phyloP scores from a whole-genome alignment of 331 rosid genomes.

The Dryas integrifolia region DNA sequence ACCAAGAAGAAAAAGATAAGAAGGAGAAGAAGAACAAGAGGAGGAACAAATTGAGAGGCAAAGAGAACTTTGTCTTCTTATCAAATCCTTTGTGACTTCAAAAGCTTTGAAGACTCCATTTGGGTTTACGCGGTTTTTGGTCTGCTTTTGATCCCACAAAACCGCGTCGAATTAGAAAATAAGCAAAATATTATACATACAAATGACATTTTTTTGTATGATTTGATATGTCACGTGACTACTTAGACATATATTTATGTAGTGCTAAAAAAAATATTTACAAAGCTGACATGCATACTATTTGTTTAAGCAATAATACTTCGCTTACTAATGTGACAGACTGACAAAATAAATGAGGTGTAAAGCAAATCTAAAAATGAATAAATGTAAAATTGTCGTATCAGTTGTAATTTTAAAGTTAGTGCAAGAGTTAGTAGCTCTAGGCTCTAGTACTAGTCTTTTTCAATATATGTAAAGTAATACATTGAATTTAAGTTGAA shows the following conservation, averaged over 20 bases:
- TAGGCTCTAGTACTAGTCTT: too few relatives aligned
- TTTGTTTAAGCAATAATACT: too few relatives aligned
- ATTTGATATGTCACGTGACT: conserved; percentile 1
- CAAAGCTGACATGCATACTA: conserved; percentile 3
- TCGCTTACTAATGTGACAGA: too few relatives aligned
- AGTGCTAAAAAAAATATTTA: not conserved
- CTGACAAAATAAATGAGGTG: not conserved
- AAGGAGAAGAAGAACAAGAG: conserved; percentile 14
- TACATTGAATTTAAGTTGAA: too few relatives aligned
- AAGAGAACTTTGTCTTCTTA: conserved; percentile 19
- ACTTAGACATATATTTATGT: not conserved
- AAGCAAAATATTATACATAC: not conserved
- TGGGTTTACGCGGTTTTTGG: conserved; percentile 42
- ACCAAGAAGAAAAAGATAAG: conserved; percentile 30
- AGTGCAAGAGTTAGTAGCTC: too few relatives aligned
- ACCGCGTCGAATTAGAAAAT: conserved; percentile 19
- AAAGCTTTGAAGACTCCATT: conserved; percentile 11
- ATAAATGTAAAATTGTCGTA: too few relatives aligned
- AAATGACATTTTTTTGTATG: not conserved
- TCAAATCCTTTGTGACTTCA: conserved; percentile 8
- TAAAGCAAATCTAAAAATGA: not conserved
- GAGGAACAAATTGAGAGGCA: conserved; percentile 12
- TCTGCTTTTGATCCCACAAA: conserved; percentile 17
- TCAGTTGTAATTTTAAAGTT: too few relatives aligned
- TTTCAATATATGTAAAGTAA: too few relatives aligned